These are phyloP conservation scores for Stereocaulon alpinum DNA, from an alignment of 495 filamentous ascomycete genomes.

Conservation along the genomic window DNA sequence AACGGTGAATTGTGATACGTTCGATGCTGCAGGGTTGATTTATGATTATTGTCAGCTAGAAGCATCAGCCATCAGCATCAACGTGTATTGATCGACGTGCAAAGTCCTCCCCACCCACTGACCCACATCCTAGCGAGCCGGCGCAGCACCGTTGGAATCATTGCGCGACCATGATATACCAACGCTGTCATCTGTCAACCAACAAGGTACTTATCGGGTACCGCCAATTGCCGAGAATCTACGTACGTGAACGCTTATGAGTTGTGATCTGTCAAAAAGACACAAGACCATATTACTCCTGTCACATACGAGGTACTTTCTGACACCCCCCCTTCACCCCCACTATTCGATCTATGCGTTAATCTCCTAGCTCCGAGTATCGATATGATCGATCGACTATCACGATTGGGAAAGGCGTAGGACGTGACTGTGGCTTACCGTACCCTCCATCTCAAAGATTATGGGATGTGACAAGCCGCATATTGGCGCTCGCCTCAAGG, in stretches of 20 bases:
- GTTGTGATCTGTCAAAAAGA: neutral
- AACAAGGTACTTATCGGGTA: neutral
- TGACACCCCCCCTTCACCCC: neutral
- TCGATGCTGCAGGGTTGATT: neutral
- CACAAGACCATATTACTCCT: neutral
- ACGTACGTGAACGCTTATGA: neutral
- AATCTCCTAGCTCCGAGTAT: neutral
- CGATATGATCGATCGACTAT: neutral
- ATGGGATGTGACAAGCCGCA: conserved; percentile 1
- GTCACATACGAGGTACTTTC: too few relatives aligned
- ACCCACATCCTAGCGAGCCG: neutral
- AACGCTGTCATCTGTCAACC: neutral
- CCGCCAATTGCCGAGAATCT: neutral
- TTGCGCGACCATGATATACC: neutral
- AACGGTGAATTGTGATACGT: neutral
- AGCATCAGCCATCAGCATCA: too few relatives aligned
- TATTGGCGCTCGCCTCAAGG: conserved; percentile 1
- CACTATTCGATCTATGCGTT: neutral
- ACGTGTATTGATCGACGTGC: neutral
- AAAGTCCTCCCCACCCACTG: neutral
- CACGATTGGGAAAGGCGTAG: neutral
- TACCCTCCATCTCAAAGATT: conserved; percentile 3
- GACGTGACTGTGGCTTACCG: neutral
- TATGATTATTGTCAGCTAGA: neutral
- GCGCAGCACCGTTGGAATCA: neutral